Percentiles rank a stretch among this genome's conserved stretches.
phyloP scores from a whole-genome alignment of 257 asterid genomes.

The Verbena officinalis region DNA sequence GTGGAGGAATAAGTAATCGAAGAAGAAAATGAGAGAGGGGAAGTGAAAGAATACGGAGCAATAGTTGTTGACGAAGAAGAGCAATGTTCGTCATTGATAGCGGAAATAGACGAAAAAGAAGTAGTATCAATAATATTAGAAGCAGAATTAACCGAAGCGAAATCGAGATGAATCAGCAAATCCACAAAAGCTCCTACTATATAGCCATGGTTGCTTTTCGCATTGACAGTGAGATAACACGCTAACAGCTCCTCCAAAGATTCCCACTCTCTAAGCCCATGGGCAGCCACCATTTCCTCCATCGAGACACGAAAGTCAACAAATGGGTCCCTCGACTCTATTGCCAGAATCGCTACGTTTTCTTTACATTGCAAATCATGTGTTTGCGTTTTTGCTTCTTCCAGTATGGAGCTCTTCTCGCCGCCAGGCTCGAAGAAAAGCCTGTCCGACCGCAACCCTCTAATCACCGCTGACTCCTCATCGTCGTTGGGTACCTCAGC shows the following conservation, averaged over 20 bases:
- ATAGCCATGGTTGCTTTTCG: conserved; percentile 52
- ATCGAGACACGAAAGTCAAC: conserved; percentile 67
- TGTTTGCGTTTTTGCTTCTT: conserved; percentile 30
- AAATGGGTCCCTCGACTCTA: conserved; percentile 70
- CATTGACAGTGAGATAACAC: conserved; percentile 57
- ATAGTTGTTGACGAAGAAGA: conserved; percentile 36
- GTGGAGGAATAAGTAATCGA: conserved; percentile 35
- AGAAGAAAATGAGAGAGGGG: conserved; percentile 66
- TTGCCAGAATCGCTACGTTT: conserved; percentile 34
- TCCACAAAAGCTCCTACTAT: conserved; percentile 80
- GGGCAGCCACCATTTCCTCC: conserved; percentile 84
- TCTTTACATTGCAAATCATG: conserved; percentile 24
- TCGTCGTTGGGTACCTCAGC: neutral
- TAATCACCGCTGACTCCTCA: conserved; percentile 39
- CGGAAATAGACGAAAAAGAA: neutral
- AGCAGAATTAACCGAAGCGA: conserved; percentile 18
- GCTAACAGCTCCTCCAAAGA: conserved; percentile 61
- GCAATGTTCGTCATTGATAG: conserved; percentile 26
- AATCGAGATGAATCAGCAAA: conserved; percentile 42
- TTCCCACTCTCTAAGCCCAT: conserved; percentile 52
- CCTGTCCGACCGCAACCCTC: conserved; percentile 64
- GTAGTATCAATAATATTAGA: neutral
- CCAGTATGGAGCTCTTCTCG: conserved; percentile 60
- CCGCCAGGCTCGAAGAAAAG: conserved; percentile 77
- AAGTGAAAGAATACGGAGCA: conserved; percentile 50